Evolutionary conservation across 345 rosid genomes (phyloP).

Genomic region (Ceriops tagal): DNA sequence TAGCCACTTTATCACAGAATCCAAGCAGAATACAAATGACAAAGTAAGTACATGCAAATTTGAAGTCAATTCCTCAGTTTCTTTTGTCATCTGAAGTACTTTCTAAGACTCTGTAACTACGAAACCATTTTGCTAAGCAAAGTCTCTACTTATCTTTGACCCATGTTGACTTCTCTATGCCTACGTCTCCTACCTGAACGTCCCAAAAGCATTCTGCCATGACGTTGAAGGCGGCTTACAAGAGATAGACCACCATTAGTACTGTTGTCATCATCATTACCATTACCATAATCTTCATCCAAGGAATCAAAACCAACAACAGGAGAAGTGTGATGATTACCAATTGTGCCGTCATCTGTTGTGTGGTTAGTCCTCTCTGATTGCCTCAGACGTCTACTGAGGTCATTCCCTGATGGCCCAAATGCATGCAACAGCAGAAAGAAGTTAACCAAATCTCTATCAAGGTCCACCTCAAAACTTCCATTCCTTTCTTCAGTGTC

Average conservation of each 20-base stretch:
- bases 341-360: conserved; percentile 33
- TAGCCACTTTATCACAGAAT: neutral
- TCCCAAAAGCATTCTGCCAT: conserved; percentile 56
- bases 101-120: conserved; percentile 19
- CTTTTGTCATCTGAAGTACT: conserved; percentile 11
- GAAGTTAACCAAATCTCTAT: conserved; percentile 58
- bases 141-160: conserved; percentile 12
- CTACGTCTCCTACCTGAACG: conserved; percentile 79
- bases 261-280: conserved; percentile 19
- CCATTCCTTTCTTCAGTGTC: conserved; percentile 34
- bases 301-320: conserved; percentile 38
- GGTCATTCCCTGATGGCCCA: conserved; percentile 56
- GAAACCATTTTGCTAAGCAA: neutral
- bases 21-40: neutral
- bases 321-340: conserved; percentile 22
- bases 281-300: conserved; percentile 40
- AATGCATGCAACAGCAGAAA: conserved; percentile 72
- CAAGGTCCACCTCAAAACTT: conserved; percentile 48
- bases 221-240: conserved; percentile 63
- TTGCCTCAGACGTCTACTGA: conserved; percentile 42
- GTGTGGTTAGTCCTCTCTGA: conserved; percentile 28
- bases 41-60: conserved; percentile 8
- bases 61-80: conserved; percentile 9
- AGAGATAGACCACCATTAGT: conserved; percentile 43
- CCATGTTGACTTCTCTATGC: conserved; percentile 46